These are phyloP conservation scores for Trichocladium antarcticum DNA, from an alignment of 495 filamentous ascomycete species.

Conservation along the genomic window DNA sequence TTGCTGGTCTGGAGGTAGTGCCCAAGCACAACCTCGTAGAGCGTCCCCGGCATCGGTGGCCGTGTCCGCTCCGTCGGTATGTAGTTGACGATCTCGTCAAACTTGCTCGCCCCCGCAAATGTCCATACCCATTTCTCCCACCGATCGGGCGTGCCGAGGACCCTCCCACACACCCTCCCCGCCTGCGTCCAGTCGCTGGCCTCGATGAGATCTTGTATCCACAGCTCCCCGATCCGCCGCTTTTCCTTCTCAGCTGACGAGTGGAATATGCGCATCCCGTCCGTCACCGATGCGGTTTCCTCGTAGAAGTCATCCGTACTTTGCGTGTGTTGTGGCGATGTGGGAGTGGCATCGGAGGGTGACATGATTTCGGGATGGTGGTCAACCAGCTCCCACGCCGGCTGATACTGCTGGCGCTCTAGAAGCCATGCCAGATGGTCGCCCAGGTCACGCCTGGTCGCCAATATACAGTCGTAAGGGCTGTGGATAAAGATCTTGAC, in stretches of 20 bases:
- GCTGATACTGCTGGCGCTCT: conserved; percentile 62
- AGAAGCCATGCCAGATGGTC: conserved; percentile 82
- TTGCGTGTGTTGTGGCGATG: conserved; percentile 39
- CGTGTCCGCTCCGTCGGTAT: conserved; percentile 64
- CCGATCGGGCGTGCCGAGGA: conserved; percentile 60
- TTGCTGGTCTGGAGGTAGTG: conserved; percentile 72
- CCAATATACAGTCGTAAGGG: conserved; percentile 86
- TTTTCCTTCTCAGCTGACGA: conserved; percentile 80
- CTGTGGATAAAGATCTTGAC: conserved; percentile 93
- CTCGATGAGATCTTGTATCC: conserved; percentile 73
- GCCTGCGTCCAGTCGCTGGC: conserved; percentile 64
- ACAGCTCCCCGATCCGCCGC: conserved; percentile 79
- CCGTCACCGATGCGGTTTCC: conserved; percentile 54
- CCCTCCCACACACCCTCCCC: conserved; percentile 65
- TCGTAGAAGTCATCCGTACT: conserved; percentile 69
- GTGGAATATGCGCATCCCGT: conserved; percentile 41
- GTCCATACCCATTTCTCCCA: conserved; percentile 95
- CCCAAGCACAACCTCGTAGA: conserved; percentile 76
- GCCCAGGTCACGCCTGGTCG: conserved; percentile 67
- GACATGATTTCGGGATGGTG: conserved; percentile 66
- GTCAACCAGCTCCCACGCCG: conserved; percentile 81
- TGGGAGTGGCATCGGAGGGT: conserved; percentile 25
- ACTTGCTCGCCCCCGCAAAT: conserved; percentile 72
- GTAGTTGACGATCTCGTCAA: conserved; percentile 77
- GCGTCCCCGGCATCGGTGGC: conserved; percentile 67